Conservation (phyloP, 768 basidiomycete genomes). For the Xerocomellus chrysenteron region DNA sequence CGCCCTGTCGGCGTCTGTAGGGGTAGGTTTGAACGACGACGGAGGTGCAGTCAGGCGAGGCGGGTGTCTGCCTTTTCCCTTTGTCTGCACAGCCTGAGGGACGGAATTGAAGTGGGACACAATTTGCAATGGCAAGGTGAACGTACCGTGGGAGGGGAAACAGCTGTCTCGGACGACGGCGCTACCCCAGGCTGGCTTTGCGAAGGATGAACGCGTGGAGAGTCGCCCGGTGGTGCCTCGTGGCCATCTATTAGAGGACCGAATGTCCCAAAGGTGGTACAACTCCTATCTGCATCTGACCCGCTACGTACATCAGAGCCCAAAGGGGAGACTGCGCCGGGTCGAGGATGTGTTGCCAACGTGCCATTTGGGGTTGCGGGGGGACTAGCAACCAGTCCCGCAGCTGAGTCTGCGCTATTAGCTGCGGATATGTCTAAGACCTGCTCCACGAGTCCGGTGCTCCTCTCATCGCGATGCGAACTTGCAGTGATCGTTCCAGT, state of each 20-base stretch:
- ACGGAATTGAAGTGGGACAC: conserved; percentile 16
- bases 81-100: conserved; percentile 22
- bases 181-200: conserved; percentile 12
- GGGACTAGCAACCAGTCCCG: conserved; percentile 5
- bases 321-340: conserved; percentile 9
- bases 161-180: conserved; percentile 12
- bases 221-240: conserved; percentile 3
- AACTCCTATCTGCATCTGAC: conserved; percentile 25
- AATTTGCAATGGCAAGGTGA: conserved; percentile 8
- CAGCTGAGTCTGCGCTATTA: conserved; percentile 13
- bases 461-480: conserved; percentile 23
- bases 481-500: conserved; percentile 48
- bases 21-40: conserved; percentile 32
- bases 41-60: conserved; percentile 37
- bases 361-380: conserved; percentile 9
- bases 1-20: conserved; percentile 32
- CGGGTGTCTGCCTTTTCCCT: conserved; percentile 36
- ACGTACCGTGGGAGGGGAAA: conserved; percentile 23
- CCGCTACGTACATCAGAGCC: conserved; percentile 9
- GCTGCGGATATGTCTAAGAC: conserved; percentile 32
- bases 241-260: conserved; percentile 22
- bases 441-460: conserved; percentile 13
- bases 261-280: conserved; percentile 22
- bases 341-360: conserved; percentile 15
- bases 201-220: neutral